These are phyloP conservation scores for Guadua angustifolia DNA, from an alignment of 176 grass and related monocot species.

Conservation along the genomic window DNA sequence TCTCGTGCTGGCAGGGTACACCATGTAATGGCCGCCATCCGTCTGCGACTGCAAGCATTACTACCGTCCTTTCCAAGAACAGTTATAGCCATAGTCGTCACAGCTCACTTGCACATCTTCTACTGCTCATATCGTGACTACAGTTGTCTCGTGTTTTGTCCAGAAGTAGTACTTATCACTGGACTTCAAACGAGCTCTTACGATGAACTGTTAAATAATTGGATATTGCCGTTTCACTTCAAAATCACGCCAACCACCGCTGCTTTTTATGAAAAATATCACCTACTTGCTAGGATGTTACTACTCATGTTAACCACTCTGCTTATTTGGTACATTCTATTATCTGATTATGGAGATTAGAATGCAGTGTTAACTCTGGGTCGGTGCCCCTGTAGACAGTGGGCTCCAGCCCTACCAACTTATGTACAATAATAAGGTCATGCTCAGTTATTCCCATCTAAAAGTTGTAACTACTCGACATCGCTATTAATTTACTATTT, in stretches of 20 bases:
- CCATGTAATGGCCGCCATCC: neutral
- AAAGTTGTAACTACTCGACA: neutral
- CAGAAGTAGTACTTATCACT: no score
- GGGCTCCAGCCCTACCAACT: neutral
- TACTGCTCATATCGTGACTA: neutral
- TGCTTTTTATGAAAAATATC: neutral
- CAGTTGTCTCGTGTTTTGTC: no score
- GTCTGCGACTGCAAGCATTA: neutral
- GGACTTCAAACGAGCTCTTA: no score
- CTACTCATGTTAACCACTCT: neutral
- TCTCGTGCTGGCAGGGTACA: neutral
- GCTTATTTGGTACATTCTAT: neutral
- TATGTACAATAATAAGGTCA: neutral
- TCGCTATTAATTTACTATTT: no score
- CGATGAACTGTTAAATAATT: neutral
- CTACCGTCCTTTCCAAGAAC: neutral
- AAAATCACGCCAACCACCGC: no score
- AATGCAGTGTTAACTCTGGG: neutral
- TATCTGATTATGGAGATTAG: neutral
- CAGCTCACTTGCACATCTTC: neutral
- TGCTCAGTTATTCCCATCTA: neutral
- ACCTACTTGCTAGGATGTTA: neutral
- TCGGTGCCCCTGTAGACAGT: neutral
- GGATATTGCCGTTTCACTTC: neutral
- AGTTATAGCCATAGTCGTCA: neutral